phyloP scores from a whole-genome alignment of 441 rosid genomes.

The Manihot esculenta region DNA sequence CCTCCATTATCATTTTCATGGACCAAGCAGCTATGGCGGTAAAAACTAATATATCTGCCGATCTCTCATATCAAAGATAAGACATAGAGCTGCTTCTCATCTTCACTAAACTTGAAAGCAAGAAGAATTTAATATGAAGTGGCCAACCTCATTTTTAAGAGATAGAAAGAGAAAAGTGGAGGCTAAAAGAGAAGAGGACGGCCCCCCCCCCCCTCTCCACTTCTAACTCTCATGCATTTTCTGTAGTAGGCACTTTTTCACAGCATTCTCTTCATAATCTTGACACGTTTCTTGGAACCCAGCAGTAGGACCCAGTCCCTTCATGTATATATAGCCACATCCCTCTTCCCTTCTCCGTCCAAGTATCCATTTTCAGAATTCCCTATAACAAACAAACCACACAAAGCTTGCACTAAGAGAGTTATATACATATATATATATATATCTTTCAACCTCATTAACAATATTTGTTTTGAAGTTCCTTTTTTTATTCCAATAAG shows the following conservation, averaged over 20 bases:
- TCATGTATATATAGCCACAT: slow-evolving; percentile 37
- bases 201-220: neutral
- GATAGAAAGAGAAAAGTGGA: too few relatives aligned
- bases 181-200: slow-evolving; percentile 6
- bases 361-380: slow-evolving; percentile 11
- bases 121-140: slow-evolving; percentile 11
- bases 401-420: neutral
- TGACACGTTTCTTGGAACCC: slow-evolving; percentile 26
- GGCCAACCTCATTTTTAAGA: slow-evolving; percentile 9
- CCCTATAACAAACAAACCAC: slow-evolving; percentile 16
- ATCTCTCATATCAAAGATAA: too few relatives aligned
- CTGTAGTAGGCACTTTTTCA: slow-evolving; percentile 6
- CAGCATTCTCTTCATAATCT: slow-evolving; percentile 3
- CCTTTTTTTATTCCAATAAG: neutral
- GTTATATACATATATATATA: too few relatives aligned
- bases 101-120: neutral
- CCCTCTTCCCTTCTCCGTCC: slow-evolving; percentile 1
- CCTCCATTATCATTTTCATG: too few relatives aligned
- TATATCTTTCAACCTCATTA: neutral
- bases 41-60: too few relatives aligned
- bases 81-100: too few relatives aligned
- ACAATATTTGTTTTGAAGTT: too few relatives aligned
- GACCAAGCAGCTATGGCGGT: too few relatives aligned
- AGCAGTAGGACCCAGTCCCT: slow-evolving; percentile 26
- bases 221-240: slow-evolving; percentile 11